Conservation (phyloP, 176 grass and related monocot species). For the Metroxylon sagu region DNA sequence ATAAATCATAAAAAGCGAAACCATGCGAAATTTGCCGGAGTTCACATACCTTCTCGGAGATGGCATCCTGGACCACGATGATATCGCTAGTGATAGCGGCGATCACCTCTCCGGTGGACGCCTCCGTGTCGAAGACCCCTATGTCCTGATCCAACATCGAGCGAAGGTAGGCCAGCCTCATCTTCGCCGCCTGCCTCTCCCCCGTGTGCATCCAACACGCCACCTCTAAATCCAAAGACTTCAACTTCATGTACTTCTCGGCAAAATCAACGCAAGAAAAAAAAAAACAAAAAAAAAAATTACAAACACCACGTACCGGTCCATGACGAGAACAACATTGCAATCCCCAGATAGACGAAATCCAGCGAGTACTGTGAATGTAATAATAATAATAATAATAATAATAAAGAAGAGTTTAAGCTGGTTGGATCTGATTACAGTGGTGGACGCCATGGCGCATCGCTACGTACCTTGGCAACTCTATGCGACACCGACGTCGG, state of each 20-base stretch:
- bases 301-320: slow-evolving; percentile 33
- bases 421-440: too few relatives aligned
- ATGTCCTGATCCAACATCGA: slow-evolving; percentile 34
- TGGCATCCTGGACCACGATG: slow-evolving; percentile 35
- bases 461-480: slow-evolving; percentile 50
- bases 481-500: slow-evolving; percentile 59
- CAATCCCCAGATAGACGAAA: slow-evolving; percentile 83
- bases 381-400: neutral
- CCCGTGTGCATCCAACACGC: slow-evolving; percentile 40
- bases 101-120: slow-evolving; percentile 19
- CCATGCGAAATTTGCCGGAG: too few relatives aligned
- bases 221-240: slow-evolving; percentile 12
- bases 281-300: too few relatives aligned
- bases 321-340: slow-evolving; percentile 95
- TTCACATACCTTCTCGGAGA: slow-evolving; percentile 37
- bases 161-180: slow-evolving; percentile 24
- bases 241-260: too few relatives aligned
- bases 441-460: too few relatives aligned
- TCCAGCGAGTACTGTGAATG: slow-evolving; percentile 79
- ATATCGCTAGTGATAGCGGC: slow-evolving; percentile 22
- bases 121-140: slow-evolving; percentile 29
- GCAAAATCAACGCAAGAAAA: too few relatives aligned
- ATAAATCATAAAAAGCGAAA: too few relatives aligned
- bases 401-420: neutral
- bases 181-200: slow-evolving; percentile 20